A percentile compares a stretch with the other conserved stretches of the same genome.
phyloP scores from a whole-genome alignment of 1,139 yeast species.

The Trichomonascaceae sp. region DNA sequence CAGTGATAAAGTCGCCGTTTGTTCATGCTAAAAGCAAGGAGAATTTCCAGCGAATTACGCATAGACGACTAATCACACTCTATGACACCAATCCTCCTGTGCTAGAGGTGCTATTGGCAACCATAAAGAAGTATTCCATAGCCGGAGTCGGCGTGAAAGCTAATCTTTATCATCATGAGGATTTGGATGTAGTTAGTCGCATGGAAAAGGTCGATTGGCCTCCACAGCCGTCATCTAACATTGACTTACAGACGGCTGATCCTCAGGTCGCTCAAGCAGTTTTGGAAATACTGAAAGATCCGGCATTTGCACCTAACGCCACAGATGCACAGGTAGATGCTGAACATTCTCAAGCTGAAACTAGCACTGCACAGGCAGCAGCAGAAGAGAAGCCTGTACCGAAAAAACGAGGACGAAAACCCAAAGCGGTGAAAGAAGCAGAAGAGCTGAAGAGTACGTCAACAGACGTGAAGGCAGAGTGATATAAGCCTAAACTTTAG shows the following conservation, averaged over 20 bases:
- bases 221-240: conserved; percentile 12
- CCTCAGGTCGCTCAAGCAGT: conserved; percentile 71
- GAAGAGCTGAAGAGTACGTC: background rate
- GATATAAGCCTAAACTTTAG: too few relatives aligned
- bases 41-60: conserved; percentile 86
- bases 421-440: background rate
- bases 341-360: background rate
- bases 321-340: conserved; percentile 12
- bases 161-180: conserved; percentile 57
- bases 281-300: conserved; percentile 60
- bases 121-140: conserved; percentile 68
- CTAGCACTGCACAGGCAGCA: background rate
- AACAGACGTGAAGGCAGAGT: too few relatives aligned
- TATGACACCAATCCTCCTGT: conserved; percentile 86
- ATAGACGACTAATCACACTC: conserved; percentile 62
- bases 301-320: conserved; percentile 43
- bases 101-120: conserved; percentile 75
- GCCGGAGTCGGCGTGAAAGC: conserved; percentile 84
- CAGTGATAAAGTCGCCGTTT: conserved; percentile 89
- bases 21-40: conserved; percentile 93
- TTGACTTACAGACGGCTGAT: conserved; percentile 27
- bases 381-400: background rate
- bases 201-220: conserved; percentile 11
- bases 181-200: conserved; percentile 32
- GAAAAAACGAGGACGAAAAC: background rate